Evolutionary conservation across 73 alveolate species (phyloP).

Genomic region (Tetrahymena malaccensis): DNA sequence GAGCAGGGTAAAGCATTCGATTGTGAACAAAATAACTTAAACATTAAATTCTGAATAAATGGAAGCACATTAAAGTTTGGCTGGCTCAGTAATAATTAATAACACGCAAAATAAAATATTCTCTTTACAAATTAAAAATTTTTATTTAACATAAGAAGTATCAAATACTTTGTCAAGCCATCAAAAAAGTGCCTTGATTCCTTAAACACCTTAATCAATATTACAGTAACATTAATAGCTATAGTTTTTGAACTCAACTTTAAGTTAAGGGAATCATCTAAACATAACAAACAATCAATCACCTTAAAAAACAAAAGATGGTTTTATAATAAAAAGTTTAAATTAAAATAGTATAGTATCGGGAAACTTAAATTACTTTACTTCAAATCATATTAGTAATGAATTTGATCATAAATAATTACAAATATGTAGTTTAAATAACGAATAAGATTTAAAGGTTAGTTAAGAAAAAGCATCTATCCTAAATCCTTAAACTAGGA

Average conservation of each 20-base stretch:
- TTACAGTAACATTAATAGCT: background rate
- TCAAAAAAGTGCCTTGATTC: background rate
- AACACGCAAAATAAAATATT: background rate
- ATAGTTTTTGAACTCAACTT: too few relatives aligned
- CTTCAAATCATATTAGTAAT: background rate
- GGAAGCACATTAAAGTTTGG: background rate
- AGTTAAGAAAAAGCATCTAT: background rate
- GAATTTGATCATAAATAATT: background rate
- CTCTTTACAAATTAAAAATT: too few relatives aligned
- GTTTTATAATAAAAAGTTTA: background rate
- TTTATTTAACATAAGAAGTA: background rate
- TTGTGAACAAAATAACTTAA: background rate
- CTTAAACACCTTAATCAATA: background rate
- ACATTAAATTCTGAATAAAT: background rate
- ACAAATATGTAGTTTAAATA: background rate
- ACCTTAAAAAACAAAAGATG: background rate
- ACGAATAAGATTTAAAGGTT: background rate
- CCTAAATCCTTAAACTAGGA: background rate
- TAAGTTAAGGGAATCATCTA: too few relatives aligned
- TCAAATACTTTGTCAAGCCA: background rate
- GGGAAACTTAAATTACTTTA: background rate
- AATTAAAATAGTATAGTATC: too few relatives aligned
- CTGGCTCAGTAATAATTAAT: background rate
- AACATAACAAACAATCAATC: background rate
- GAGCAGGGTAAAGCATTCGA: background rate